These are phyloP conservation scores for Crithidia acanthocephali DNA, from an alignment of 208 protist genomes.

Conservation along the genomic window DNA sequence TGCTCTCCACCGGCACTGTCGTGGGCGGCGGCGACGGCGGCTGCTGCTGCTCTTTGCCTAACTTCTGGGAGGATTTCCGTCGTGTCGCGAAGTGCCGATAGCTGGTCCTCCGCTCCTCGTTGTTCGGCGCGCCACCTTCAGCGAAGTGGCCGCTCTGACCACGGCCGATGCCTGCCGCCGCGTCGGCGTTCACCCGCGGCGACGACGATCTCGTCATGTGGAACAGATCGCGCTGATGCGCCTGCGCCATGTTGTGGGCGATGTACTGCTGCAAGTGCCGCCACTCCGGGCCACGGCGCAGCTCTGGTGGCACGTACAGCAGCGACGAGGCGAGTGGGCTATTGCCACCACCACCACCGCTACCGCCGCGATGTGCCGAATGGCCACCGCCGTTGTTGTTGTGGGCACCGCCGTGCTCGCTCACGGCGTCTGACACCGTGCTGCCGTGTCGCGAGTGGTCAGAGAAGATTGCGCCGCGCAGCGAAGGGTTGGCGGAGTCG, in stretches of 20 bases:
- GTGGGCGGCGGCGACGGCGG: not conserved
- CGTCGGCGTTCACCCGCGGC: not conserved
- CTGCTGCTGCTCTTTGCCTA: not conserved
- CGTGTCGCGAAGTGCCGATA: slow-evolving; percentile 1
- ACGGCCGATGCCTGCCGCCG: not conserved
- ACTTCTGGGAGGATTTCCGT: not conserved
- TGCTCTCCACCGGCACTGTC: not conserved
- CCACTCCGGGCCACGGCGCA: slow-evolving; percentile 33
- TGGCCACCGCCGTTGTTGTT: not conserved
- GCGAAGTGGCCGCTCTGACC: not conserved
- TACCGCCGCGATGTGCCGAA: not conserved
- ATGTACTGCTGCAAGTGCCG: slow-evolving; percentile 35
- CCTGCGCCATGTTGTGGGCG: not conserved
- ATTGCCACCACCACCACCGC: not conserved
- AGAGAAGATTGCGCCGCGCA: not conserved
- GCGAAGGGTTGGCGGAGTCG: not conserved
- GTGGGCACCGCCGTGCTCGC: not conserved
- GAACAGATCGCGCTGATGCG: slow-evolving; percentile 1
- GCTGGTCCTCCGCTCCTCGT: not conserved
- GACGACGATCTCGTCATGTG: not conserved
- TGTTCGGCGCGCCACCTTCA: not conserved
- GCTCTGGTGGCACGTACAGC: slow-evolving; percentile 35
- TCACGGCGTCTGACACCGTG: not conserved
- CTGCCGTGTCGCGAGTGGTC: slow-evolving; percentile 10
- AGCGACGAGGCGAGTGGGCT: slow-evolving; percentile 24